Evolutionary conservation across 306 rosid species (phyloP).

Genomic region (Chamaecrista fasciculata): DNA sequence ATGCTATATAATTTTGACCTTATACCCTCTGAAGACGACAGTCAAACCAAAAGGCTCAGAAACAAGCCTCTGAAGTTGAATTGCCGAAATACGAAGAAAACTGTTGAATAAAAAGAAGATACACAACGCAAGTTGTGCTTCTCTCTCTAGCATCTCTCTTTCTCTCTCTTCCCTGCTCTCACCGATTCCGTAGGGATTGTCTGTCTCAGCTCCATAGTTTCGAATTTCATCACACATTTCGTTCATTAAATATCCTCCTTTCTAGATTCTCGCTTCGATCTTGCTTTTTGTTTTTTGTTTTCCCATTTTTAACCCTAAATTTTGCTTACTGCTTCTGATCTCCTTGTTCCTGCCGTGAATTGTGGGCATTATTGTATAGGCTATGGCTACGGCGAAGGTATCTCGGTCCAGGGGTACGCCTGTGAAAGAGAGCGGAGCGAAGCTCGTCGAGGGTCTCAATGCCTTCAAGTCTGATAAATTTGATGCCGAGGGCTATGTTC

Average conservation of each 20-base stretch:
- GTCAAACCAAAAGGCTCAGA: too few species aligned
- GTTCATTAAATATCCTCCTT: not conserved
- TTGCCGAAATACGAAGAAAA: not conserved
- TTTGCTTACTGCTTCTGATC: conserved; percentile 16
- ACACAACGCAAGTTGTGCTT: not conserved
- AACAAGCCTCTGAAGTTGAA: not conserved
- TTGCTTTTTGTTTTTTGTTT: conserved; percentile 3
- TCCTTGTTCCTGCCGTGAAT: not conserved
- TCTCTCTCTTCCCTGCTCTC: conserved; percentile 12
- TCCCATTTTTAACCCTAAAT: conserved; percentile 25
- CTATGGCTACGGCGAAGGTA: conserved; percentile 71
- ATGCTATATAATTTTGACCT: too few species aligned
- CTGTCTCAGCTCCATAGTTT: not conserved
- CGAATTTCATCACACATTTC: conserved; percentile 19
- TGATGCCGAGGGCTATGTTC: conserved; percentile 69
- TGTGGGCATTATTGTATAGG: not conserved
- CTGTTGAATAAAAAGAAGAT: conserved; percentile 2
- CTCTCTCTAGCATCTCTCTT: conserved; percentile 25
- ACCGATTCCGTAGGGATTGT: conserved; percentile 33
- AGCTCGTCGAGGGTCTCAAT: conserved; percentile 76
- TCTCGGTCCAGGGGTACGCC: conserved; percentile 61
- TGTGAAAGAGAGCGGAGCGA: conserved; percentile 63
- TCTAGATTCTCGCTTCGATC: conserved; percentile 31
- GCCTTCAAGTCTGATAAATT: conserved; percentile 81
- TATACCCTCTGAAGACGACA: too few species aligned